Evolutionary conservation across 345 rosid genomes (phyloP), one percentile per base, ranked within the genome.

Genomic region (Arabidopsis arenosa): DNA sequence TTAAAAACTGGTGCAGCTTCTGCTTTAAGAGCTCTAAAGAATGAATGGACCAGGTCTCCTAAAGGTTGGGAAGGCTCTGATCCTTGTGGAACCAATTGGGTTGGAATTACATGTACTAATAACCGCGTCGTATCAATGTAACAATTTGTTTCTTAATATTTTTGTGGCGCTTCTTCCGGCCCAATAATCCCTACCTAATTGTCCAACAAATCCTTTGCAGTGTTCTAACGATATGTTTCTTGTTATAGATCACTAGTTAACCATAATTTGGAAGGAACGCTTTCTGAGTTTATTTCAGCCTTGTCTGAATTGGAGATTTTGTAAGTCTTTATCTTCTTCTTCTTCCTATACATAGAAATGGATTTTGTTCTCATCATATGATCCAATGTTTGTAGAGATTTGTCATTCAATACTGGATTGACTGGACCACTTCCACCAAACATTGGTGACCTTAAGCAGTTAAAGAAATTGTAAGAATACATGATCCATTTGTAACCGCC

Each of bases 361-460:
- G 21, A 6, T 69, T 66, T 14, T 21, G 1, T 62, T 36, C 43
- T 63, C 40, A 48, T 70, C 43, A 80, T 75, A 69, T 79, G 30
- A 6, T 48, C 23, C 26, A 48, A 48, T 48, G 2, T 49, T 18
- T 23, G 28, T 49, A 92, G 97, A 84, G 97, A 90, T 83, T 79
- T 92, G 64, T 86, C 96, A 12, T 83, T 77, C 83, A 92, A 90
- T 80, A 47, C 45, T 54, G 84, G 52, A 14, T 76, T 92, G 41
- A 64, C 6, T 23, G 97, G 97, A 81, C 0, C 89, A 61, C 80
- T 92, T 66, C 93, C 97, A 44, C 1, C 14, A n/a, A 17, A 75
- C 1, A 86, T 90, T 33, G 92, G 89, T 66, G 43, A 79, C 36
- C 77, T 88, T 82, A 68, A 78, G 81, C 79, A 88, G 77, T 83